phyloP scores from a whole-genome alignment of 768 basidiomycete species.

The Boletus patriciae region DNA sequence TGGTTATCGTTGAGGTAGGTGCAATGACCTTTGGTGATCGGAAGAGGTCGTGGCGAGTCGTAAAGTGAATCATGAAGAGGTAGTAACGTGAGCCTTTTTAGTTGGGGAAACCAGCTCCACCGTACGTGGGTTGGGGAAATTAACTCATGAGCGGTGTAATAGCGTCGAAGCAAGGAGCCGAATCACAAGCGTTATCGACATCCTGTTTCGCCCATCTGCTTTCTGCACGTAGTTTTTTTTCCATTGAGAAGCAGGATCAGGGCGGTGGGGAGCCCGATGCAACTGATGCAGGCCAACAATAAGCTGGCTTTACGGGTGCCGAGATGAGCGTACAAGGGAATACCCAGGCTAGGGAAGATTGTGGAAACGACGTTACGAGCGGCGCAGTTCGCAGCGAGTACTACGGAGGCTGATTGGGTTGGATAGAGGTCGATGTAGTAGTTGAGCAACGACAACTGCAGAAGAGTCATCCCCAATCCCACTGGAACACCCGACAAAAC shows the following conservation, averaged over 20 bases:
- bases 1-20: too few species aligned
- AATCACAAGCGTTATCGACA: neutral
- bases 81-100: neutral
- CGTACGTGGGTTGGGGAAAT: slow-evolving; percentile 10
- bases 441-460: slow-evolving; percentile 25
- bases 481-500: slow-evolving; percentile 27
- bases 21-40: neutral
- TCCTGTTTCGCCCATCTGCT: slow-evolving; percentile 25
- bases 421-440: slow-evolving; percentile 31
- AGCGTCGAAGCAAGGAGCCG: neutral
- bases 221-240: slow-evolving; percentile 12
- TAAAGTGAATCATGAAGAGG: neutral
- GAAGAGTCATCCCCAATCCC: slow-evolving; percentile 29
- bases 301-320: slow-evolving; percentile 22
- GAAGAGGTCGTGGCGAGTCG: neutral
- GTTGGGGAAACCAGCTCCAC: slow-evolving; percentile 5
- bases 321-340: slow-evolving; percentile 17
- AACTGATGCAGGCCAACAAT: slow-evolving; percentile 23
- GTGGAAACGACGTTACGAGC: slow-evolving; percentile 17
- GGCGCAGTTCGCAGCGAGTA: slow-evolving; percentile 26
- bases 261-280: slow-evolving; percentile 18
- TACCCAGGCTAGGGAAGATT: slow-evolving; percentile 19
- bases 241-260: slow-evolving; percentile 18
- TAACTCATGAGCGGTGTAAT: slow-evolving; percentile 9
- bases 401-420: slow-evolving; percentile 22